phyloP scores from a whole-genome alignment of 805 yeast genomes.

The Candida ovalis region DNA sequence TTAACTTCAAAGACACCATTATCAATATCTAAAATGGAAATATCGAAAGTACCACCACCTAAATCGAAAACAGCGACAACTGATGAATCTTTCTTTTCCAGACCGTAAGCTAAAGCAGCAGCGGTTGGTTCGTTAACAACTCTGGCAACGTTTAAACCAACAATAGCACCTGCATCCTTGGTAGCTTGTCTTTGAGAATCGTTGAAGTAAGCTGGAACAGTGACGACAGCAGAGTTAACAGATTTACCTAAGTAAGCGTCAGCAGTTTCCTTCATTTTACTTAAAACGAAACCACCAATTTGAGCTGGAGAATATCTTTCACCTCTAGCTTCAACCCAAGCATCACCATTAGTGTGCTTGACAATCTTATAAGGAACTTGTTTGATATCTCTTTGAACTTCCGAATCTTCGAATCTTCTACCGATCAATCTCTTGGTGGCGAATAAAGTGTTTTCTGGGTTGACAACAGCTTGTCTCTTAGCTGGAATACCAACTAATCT shows the following conservation, averaged over 20 bases:
- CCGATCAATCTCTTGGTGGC: conserved; percentile 84
- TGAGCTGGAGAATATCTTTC: conserved; percentile 61
- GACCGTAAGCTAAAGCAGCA: conserved; percentile 93
- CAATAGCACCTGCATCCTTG: conserved; percentile 97
- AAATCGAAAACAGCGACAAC: conserved; percentile 91
- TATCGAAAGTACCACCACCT: conserved; percentile 99
- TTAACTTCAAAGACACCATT: conserved; percentile 97
- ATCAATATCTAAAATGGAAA: conserved; percentile 93
- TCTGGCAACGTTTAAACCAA: conserved; percentile 85
- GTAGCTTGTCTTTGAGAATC: conserved; percentile 93
- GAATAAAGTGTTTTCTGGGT: conserved; percentile 73
- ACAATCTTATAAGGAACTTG: conserved; percentile 63
- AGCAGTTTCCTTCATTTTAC: conserved; percentile 98
- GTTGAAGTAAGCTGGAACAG: conserved; percentile 88
- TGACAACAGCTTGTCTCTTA: conserved; percentile 70
- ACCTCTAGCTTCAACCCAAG: conserved; percentile 55
- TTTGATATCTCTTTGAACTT: conserved; percentile 62
- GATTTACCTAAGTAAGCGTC: conserved; percentile 86
- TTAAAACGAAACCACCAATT: conserved; percentile 69
- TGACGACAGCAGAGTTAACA: conserved; percentile 85
- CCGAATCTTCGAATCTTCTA: conserved; percentile 61
- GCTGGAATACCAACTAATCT: conserved; percentile 66
- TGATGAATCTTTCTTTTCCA: conserved; percentile 61
- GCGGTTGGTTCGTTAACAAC: conserved; percentile 92
- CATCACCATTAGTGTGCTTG: conserved; percentile 60